Percentiles rank a stretch among this genome's conserved stretches.
Evolutionary conservation across 1,284 basidiomycete species (phyloP).

Genomic region (Schizophyllum amplum): DNA sequence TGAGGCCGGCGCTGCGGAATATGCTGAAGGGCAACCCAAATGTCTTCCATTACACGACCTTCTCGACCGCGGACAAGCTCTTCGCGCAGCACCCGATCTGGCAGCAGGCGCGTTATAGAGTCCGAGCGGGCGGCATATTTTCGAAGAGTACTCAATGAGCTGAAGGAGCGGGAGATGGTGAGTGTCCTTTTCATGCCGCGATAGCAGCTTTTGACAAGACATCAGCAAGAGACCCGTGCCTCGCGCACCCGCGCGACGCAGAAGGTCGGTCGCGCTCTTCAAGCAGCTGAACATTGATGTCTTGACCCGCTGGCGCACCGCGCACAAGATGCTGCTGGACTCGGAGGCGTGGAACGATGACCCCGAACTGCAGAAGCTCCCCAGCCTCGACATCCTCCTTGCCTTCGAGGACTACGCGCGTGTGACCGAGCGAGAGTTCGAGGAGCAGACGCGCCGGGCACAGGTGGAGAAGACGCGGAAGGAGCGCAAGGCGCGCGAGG

Average conservation of each 20-base stretch:
- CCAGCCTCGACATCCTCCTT: slow-evolving; percentile 82
- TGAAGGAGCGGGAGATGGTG: slow-evolving; percentile 82
- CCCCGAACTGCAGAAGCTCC: slow-evolving; percentile 68
- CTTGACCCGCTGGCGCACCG: slow-evolving; percentile 81
- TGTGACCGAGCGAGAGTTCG: slow-evolving; percentile 81
- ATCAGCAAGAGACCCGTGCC: slow-evolving; percentile 70
- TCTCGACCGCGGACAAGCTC: slow-evolving; percentile 75
- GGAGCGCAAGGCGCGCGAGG: slow-evolving; percentile 84
- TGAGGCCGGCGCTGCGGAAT: slow-evolving; percentile 76
- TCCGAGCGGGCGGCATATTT: slow-evolving; percentile 80
- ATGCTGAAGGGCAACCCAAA: slow-evolving; percentile 79
- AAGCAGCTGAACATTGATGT: slow-evolving; percentile 82
- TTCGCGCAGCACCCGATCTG: slow-evolving; percentile 83
- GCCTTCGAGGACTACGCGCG: slow-evolving; percentile 90
- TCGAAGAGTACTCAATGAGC: slow-evolving; percentile 80
- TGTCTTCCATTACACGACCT: slow-evolving; percentile 85
- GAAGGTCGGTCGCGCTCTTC: slow-evolving; percentile 73
- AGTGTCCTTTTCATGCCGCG: slow-evolving; percentile 19
- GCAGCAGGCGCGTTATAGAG: slow-evolving; percentile 77
- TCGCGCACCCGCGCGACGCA: slow-evolving; percentile 67
- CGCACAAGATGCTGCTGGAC: slow-evolving; percentile 66
- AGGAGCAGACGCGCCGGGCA: slow-evolving; percentile 70
- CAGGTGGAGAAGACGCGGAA: slow-evolving; percentile 78
- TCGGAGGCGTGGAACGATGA: slow-evolving; percentile 76
- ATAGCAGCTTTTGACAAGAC: slow-evolving; percentile 6